Base-by-base conservation (phyloP, 2,329 filamentous ascomycete species). In the Grosmannia penicillata region DNA sequence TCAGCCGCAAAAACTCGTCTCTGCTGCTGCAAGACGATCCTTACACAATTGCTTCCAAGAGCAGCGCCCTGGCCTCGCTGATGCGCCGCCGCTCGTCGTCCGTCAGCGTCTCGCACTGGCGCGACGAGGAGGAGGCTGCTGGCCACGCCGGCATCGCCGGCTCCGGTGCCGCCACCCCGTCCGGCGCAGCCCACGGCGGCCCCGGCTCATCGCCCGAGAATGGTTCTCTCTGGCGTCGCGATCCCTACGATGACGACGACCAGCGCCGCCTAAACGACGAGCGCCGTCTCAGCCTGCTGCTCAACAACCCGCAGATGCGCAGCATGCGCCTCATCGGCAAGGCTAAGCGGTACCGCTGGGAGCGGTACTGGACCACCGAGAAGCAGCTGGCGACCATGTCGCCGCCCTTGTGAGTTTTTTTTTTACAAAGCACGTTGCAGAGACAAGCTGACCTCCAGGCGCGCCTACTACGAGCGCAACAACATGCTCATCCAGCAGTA, bases 401-500 rank as follows among this genome's bases (percentile, higher is more conserved):
- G 52, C 81, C 78, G 54, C 68, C 75, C n/a, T 58, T 93, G 71
- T 78, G 14, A 14, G 21, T 27, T 7, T 23, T 15, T 23, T 28
- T 25, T 9, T 28, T n/a, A 4, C 6, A 22, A 6, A 6, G 25
- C 6, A 22, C 14, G 14, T 29, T 14, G 11, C 11, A 17, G 24
- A 11, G 6, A n/a, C 6, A 6, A 22, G 14, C 22, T 39, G 36
- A 43, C 79, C 75, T 3, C 3, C 26, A 44, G 42, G 23, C 81
- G 86, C 33, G 54, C 78, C 51, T 95, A 94, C 61, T 93, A 96
- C 53, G 79, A 93, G 63, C 75, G 83, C 31, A 89, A 78, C 53
- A 96, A 96, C 59, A 77, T 78, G 48, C 66, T 95, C 31, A 76
- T 96, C 42, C 82, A 91, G 56, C 82, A 93, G 55, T 96, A 95